Base-by-base conservation (phyloP, 129 eudicot species). In the Silybum marianum region DNA sequence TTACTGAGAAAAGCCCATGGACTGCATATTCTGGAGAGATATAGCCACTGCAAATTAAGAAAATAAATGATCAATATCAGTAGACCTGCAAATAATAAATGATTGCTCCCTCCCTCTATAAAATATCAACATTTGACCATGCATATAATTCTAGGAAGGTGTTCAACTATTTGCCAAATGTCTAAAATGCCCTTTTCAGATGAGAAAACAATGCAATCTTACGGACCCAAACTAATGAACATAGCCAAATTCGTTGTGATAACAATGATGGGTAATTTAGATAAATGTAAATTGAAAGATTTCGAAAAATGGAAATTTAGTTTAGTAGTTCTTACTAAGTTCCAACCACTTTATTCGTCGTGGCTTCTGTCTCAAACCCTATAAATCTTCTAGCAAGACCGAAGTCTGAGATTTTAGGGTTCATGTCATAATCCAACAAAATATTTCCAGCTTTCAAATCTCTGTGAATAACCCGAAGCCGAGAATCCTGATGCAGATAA, bases 321-420 rank as follows among this genome's bases (percentile, higher is more conserved):
- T 21, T 77, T 77, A 38, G 21, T 66, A 26, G 39, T 65, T 38
- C 82, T 78, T 78, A 78, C 82, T 78, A 78, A 9, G 82, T 78
- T 42, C 82, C 82, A 11, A 78, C 82, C 75, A 78, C 82, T 69
- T 78, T 78, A 36, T 78, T 78, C 28, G 82, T 78, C 7, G 70
- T 78, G 40, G 72, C 80, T 60, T 63, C 34, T 7, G 72, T 63
- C 22, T 76, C 80, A 1, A 62, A 39, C 54, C 72, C 82, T 69
- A 24, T 30, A 78, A 78, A 78, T 70, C 68, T 78, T 78, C 82
- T 78, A 69, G 82, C 82, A 78, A 78, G 75, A 19, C 82, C 82
- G 7, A 78, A 78, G 30, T 78, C 82, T 0, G 82, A 78, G 25
- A 78, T 78, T 69, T 78, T 78, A 10, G 82, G 82, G 75, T 69